Base-by-base conservation (phyloP, 2,329 filamentous ascomycete species). In the Elsinoe batatas region DNA sequence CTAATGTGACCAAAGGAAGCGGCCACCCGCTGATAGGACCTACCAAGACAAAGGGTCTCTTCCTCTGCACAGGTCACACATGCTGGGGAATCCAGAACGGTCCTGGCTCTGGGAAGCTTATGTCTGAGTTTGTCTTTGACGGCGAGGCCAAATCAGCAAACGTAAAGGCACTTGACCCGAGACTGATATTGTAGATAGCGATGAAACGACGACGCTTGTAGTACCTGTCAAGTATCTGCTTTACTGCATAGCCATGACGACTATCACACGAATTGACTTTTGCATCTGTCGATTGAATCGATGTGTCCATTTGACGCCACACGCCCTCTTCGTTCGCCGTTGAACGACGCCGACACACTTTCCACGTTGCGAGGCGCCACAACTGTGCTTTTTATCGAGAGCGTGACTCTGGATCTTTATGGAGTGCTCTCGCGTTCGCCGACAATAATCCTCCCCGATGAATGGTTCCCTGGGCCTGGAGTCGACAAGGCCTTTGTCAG, bases 21-120 rank as follows among this genome's bases (percentile, higher is more conserved):
- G 81, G 83, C n/a, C 83, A 81, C 0, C 91, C 93, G 4, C 70
- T 97, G 50, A 79, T 97, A 20, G 93, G 93, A 0, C 74, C 78
- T 54, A 91, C 90, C 6, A 79, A 79, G 1, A 81, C 85, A 0
- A 79, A 82, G 5, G 90, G 91, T 0, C 65, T 97, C 42, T 84
- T 86, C 68, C 76, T 97, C 58, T 93, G 93, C 0, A 80, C 88
- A 0, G 93, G 93, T 0, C 93, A 98, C 74, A 95, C 90, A 1
- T 97, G 91, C 72, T 98, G 93, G 93, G 93, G 93, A 0, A 95
- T 98, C 18, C 91, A 97, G 73, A 97, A 98, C 72, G 89, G 84
- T 0, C 91, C 91, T 1, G 93, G 79, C 1, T 97, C 91, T 35
- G 73, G 72, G 1, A 74, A 72, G 61, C 57, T 74, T 61, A 64